These are phyloP conservation scores for Solanum phureja DNA, from an alignment of 257 asterid genomes.

Conservation along the genomic window DNA sequence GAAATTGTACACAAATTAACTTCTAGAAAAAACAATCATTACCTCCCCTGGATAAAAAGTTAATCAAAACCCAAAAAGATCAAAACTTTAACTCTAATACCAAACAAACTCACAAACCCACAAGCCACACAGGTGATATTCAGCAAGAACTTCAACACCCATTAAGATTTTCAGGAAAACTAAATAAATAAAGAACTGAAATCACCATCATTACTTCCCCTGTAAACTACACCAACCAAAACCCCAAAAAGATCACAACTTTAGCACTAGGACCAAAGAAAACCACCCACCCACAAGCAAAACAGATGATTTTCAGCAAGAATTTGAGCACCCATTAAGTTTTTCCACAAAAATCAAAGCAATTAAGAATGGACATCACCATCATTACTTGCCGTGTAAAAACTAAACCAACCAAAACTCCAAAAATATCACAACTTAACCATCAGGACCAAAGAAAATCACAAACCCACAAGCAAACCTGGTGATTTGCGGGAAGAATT, in stretches of 20 bases:
- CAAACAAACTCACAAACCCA: background rate
- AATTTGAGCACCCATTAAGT: background rate
- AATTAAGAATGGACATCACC: background rate
- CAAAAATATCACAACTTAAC: background rate
- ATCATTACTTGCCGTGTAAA: background rate
- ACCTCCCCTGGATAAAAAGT: background rate
- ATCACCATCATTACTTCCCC: background rate
- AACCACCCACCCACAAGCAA: background rate
- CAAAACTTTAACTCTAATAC: background rate
- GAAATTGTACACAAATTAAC: background rate
- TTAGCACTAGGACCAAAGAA: background rate
- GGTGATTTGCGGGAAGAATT: background rate
- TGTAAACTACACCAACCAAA: background rate
- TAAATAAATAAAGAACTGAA: background rate
- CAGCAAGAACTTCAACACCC: background rate
- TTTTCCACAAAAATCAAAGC: background rate
- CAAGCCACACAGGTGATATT: background rate
- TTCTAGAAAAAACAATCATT: background rate
- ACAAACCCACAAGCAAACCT: background rate
- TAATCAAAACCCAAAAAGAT: background rate
- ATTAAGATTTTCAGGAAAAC: background rate
- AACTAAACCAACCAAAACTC: background rate
- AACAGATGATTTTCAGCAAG: background rate
- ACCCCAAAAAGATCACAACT: background rate
- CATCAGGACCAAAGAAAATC: background rate